Evolutionary conservation across 1,284 basidiomycete genomes (phyloP).

Genomic region (Puccinia horiana): DNA sequence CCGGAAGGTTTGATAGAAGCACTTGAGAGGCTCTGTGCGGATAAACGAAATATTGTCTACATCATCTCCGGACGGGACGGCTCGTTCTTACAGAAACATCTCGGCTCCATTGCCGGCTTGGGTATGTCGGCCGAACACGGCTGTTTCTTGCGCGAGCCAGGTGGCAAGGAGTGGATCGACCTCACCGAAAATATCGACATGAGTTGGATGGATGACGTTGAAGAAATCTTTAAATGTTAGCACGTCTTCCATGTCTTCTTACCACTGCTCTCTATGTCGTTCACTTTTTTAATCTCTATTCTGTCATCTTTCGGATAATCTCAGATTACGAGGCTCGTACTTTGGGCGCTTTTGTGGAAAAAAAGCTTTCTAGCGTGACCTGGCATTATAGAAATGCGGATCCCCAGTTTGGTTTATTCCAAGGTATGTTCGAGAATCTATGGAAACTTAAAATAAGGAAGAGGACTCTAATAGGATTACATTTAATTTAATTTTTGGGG

Average conservation of each 20-base stretch:
- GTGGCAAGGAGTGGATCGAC: slow-evolving; percentile 70
- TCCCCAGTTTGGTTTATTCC: slow-evolving; percentile 79
- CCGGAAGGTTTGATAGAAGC: slow-evolving; percentile 74
- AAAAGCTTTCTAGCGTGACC: slow-evolving; percentile 94
- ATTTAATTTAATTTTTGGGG: background rate
- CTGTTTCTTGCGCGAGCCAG: slow-evolving; percentile 78
- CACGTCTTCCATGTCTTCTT: too few relatives aligned
- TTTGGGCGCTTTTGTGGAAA: slow-evolving; percentile 90
- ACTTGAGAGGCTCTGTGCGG: slow-evolving; percentile 71
- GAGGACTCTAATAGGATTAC: slow-evolving; percentile 49
- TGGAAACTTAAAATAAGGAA: background rate
- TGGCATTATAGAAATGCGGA: slow-evolving; percentile 95
- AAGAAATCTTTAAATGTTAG: slow-evolving; percentile 95
- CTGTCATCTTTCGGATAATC: background rate
- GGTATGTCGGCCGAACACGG: slow-evolving; percentile 97
- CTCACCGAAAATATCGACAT: slow-evolving; percentile 90
- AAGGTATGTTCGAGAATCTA: slow-evolving; percentile 50
- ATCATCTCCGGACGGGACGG: slow-evolving; percentile 97
- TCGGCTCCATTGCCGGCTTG: slow-evolving; percentile 78
- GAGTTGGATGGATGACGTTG: slow-evolving; percentile 95
- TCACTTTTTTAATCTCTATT: background rate
- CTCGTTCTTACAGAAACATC: slow-evolving; percentile 84
- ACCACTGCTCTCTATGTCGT: background rate
- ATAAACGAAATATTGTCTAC: slow-evolving; percentile 87
- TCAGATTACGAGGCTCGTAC: slow-evolving; percentile 64